Conservation (phyloP, 805 yeast genomes). For the Pichia cephalocereana region DNA sequence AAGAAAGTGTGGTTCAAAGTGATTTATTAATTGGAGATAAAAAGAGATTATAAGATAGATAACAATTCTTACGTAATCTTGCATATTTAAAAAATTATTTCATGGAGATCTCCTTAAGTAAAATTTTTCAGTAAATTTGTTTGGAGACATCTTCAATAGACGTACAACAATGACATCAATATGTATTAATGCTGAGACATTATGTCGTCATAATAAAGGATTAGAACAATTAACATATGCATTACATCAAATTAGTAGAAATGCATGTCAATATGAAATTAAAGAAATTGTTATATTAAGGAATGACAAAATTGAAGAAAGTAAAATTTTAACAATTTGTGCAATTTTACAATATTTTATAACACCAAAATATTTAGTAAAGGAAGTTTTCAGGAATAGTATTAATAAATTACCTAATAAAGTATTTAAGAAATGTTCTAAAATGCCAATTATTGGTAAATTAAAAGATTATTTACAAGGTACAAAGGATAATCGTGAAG, state of each 20-base stretch:
- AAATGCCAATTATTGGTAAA: conserved; percentile 49
- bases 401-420: conserved; percentile 27
- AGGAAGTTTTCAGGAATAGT: conserved; percentile 39
- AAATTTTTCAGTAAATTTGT: too few relatives aligned
- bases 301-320: background rate
- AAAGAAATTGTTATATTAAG: background rate
- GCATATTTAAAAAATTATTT: too few relatives aligned
- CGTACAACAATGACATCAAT: background rate
- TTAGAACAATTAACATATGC: background rate
- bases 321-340: background rate
- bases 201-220: background rate
- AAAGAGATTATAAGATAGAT: too few relatives aligned
- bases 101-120: too few relatives aligned
- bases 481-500: conserved; percentile 41
- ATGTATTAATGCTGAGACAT: background rate
- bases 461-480: background rate
- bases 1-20: too few relatives aligned
- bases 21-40: too few relatives aligned
- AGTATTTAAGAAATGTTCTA: conserved; percentile 42
- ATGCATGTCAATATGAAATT: background rate
- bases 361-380: conserved; percentile 8
- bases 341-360: conserved; percentile 9
- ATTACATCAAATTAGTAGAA: background rate
- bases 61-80: too few relatives aligned
- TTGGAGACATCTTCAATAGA: background rate